These are phyloP conservation scores for Epichloe scottii DNA, from an alignment of 2,329 filamentous ascomycete genomes.

Conservation along the genomic window DNA sequence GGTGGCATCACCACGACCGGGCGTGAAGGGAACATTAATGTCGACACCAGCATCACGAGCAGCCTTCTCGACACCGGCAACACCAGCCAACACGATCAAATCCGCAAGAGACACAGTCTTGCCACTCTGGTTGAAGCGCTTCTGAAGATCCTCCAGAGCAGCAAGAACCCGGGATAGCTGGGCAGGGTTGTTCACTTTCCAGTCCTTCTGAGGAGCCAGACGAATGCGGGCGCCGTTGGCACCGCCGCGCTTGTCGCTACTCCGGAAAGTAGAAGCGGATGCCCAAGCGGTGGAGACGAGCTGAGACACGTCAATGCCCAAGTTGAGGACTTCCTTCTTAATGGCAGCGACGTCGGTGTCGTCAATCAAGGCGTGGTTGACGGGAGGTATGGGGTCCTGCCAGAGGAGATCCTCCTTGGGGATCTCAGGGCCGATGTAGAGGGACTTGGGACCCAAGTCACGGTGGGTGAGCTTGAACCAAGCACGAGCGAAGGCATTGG, in stretches of 20 bases:
- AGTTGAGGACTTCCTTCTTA: conserved; percentile 55
- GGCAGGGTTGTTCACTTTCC: conserved; percentile 61
- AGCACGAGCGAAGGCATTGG: conserved; percentile 56
- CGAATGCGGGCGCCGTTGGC: conserved; percentile 71
- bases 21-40: conserved; percentile 55
- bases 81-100: conserved; percentile 63
- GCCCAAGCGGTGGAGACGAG: conserved; percentile 57
- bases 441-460: conserved; percentile 59
- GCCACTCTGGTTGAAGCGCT: conserved; percentile 50
- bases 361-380: conserved; percentile 44
- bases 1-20: conserved; percentile 59
- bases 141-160: conserved; percentile 51
- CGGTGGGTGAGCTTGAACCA: conserved; percentile 81
- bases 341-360: conserved; percentile 50
- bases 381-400: conserved; percentile 59
- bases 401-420: conserved; percentile 57
- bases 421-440: conserved; percentile 64
- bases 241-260: conserved; percentile 69
- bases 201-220: conserved; percentile 58
- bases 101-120: conserved; percentile 73
- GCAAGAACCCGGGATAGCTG: conserved; percentile 50
- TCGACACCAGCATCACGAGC: conserved; percentile 33
- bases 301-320: conserved; percentile 47
- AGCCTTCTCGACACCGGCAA: conserved; percentile 61
- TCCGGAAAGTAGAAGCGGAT: conserved; percentile 59